A percentile compares a stretch with the other conserved stretches of the same genome.
These are phyloP conservation scores for Schizochytrium sp. DNA, from an alignment of 108 stramenopile genomes.

Conservation along the genomic window DNA sequence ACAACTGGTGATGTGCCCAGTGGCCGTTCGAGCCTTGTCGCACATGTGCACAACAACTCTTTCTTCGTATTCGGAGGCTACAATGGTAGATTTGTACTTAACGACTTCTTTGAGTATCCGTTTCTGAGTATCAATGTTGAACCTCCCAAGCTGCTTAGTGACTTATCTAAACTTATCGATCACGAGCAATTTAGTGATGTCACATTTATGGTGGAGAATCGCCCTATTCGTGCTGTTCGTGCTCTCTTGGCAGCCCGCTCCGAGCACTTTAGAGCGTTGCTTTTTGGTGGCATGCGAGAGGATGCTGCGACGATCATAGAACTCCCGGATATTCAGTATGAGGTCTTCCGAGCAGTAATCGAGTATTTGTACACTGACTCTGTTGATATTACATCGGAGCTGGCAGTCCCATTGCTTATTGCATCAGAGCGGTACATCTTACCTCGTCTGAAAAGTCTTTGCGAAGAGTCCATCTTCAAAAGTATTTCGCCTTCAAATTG, in stretches of 20 bases:
- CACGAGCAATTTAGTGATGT: conserved; percentile 70
- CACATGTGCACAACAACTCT: conserved; percentile 87
- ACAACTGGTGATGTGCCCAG: conserved; percentile 78
- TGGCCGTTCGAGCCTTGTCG: conserved; percentile 88
- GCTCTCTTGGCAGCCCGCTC: conserved; percentile 67
- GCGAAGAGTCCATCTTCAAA: conserved; percentile 81
- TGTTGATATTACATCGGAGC: conserved; percentile 77
- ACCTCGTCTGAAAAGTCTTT: conserved; percentile 87
- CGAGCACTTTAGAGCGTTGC: conserved; percentile 72
- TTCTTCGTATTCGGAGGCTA: conserved; percentile 89
- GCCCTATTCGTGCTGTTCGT: conserved; percentile 68
- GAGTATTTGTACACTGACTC: conserved; percentile 72
- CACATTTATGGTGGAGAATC: conserved; percentile 70
- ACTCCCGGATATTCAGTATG: conserved; percentile 84
- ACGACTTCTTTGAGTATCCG: conserved; percentile 93
- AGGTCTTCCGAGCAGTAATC: conserved; percentile 69
- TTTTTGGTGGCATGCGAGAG: conserved; percentile 74
- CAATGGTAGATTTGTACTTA: conserved; percentile 87
- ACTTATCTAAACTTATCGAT: conserved; percentile 83
- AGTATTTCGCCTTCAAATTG: conserved; percentile 65
- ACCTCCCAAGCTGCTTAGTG: conserved; percentile 82
- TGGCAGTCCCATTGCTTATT: conserved; percentile 87
- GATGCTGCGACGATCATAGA: conserved; percentile 72
- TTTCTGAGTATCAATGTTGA: conserved; percentile 85
- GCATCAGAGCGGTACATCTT: conserved; percentile 92